Conservation (phyloP, 2,329 filamentous ascomycete genomes). For the Apiospora rasikravindrae region DNA sequence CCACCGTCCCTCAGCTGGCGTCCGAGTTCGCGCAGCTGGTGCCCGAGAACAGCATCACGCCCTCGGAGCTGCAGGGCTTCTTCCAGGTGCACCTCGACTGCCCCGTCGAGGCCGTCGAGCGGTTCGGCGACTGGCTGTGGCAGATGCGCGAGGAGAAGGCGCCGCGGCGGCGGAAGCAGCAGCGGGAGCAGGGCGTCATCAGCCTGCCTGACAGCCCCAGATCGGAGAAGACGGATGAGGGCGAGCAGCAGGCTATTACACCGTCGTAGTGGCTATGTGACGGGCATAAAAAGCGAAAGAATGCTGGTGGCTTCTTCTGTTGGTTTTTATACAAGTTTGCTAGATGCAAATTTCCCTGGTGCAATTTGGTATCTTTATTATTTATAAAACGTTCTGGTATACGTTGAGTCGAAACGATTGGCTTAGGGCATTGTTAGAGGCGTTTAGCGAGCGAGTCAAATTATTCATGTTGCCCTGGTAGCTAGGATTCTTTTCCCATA, state of each 20-base stretch:
- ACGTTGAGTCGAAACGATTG: background rate
- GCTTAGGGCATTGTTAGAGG: background rate
- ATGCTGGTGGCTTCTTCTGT: background rate
- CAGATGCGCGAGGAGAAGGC: conserved; percentile 5
- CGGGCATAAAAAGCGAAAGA: background rate
- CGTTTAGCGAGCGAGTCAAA: background rate
- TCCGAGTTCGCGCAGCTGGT: conserved; percentile 37
- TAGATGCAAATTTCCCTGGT: no score
- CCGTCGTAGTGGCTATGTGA: background rate
- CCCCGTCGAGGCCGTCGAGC: conserved; percentile 35
- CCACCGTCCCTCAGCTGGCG: conserved; percentile 31
- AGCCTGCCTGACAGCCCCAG: background rate
- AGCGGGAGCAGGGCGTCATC: background rate
- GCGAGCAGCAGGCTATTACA: background rate
- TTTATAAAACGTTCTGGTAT: background rate
- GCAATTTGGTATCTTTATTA: background rate
- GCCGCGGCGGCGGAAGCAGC: background rate
- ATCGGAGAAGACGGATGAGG: background rate
- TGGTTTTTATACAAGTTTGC: no score
- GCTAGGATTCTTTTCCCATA: background rate
- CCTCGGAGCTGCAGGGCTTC: conserved; percentile 43
- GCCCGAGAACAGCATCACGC: conserved; percentile 41
- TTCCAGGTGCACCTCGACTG: conserved; percentile 41
- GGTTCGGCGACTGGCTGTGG: conserved; percentile 34
- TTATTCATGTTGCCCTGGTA: background rate